These are phyloP conservation scores for Fusarium liriodendri DNA, from an alignment of 2,329 filamentous ascomycete genomes.

Conservation along the genomic window DNA sequence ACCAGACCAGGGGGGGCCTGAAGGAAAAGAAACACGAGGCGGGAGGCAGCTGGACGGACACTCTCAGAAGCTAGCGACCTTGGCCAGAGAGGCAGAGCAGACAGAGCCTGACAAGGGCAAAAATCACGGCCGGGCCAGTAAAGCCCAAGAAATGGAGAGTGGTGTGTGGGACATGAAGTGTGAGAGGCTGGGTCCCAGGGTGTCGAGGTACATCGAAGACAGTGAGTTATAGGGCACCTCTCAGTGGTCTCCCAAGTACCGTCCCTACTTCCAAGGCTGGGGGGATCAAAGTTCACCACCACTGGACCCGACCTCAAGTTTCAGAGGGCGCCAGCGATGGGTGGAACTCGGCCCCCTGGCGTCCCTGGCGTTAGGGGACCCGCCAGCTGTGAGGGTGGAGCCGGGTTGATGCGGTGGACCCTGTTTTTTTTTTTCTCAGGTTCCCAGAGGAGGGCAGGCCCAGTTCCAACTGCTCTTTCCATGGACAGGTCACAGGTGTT, in stretches of 20 bases:
- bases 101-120: constrained; percentile 2
- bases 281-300: constrained; percentile 19
- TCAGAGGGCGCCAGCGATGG: constrained; percentile 36
- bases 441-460: neutral
- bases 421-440: neutral
- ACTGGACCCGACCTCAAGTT: constrained; percentile 17
- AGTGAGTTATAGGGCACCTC: neutral
- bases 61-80: neutral
- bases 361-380: constrained; percentile 29
- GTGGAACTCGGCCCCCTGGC: constrained; percentile 32
- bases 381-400: constrained; percentile 16
- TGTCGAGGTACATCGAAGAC: constrained; percentile 12
- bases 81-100: constrained; percentile 18
- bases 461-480: neutral
- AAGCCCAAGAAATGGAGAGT: neutral
- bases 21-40: constrained; percentile 19
- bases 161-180: constrained; percentile 4
- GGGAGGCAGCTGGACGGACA: constrained; percentile 12
- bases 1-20: constrained; percentile 27
- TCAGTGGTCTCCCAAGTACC: neutral
- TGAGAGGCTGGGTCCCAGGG: neutral
- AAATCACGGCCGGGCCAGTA: neutral
- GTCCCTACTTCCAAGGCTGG: neutral
- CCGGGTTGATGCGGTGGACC: neutral
- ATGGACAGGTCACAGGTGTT: neutral